These are phyloP conservation scores for Pezicula rhizophila DNA, from an alignment of 2,329 filamentous ascomycete genomes.

Conservation along the genomic window DNA sequence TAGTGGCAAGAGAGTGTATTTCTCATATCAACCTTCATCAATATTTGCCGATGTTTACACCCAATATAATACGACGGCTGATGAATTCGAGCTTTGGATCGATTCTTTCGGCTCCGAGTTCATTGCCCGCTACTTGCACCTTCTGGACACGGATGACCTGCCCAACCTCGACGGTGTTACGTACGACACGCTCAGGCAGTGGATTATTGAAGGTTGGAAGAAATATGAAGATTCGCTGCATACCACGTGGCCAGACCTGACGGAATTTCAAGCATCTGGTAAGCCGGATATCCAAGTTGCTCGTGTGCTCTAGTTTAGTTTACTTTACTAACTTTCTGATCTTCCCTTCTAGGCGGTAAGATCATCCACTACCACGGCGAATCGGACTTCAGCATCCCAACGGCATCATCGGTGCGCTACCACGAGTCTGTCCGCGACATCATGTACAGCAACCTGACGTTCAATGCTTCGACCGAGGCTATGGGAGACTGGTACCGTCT, in stretches of 20 bases:
- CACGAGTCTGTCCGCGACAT: constrained; percentile 39
- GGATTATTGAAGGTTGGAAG: constrained; percentile 43
- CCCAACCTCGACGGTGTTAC: constrained; percentile 31
- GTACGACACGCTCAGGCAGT: constrained; percentile 47
- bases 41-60: constrained; percentile 24
- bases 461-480: constrained; percentile 29
- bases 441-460: constrained; percentile 36
- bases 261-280: constrained; percentile 4
- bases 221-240: constrained; percentile 44
- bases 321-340: no score
- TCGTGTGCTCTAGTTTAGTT: no score
- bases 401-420: constrained; percentile 44
- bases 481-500: constrained; percentile 35
- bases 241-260: constrained; percentile 43
- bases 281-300: no score
- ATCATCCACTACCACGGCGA: constrained; percentile 2
- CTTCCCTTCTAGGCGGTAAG: constrained; percentile 18
- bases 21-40: constrained; percentile 27
- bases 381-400: constrained; percentile 42
- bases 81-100: constrained; percentile 28
- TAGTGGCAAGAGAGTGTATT: constrained; percentile 27
- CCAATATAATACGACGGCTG: constrained; percentile 27
- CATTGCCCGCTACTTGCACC: constrained; percentile 28
- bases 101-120: constrained; percentile 28
- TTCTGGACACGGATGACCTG: constrained; percentile 32